Conservation (phyloP, 73 alveolate species). For the Diophrys appendiculata region DNA sequence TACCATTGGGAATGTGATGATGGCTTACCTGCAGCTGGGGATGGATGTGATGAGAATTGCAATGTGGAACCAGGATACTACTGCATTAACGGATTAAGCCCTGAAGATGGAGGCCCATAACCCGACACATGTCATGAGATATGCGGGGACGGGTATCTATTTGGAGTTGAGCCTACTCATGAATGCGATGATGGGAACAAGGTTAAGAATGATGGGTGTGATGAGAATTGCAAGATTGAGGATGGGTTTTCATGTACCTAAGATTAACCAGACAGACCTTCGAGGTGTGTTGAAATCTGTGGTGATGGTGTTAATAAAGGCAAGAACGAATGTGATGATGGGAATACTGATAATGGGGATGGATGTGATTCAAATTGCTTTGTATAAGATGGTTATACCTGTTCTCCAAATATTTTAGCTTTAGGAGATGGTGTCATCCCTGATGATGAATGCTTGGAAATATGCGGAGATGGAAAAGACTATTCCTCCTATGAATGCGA, state of each 20-base stretch:
- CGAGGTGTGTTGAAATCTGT: neutral
- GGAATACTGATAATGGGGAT: constrained; percentile 11
- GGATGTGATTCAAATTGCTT: constrained; percentile 7
- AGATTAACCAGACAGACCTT: neutral
- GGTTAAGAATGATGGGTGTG: neutral
- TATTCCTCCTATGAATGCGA: neutral
- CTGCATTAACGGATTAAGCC: neutral
- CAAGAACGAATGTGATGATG: constrained; percentile 13
- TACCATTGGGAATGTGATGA: neutral
- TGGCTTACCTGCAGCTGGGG: neutral
- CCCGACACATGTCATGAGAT: constrained; percentile 1
- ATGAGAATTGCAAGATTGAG: neutral
- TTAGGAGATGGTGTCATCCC: neutral
- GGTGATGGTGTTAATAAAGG: neutral
- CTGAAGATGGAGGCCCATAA: no score
- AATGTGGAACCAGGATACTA: constrained; percentile 1
- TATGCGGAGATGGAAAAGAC: constrained; percentile 11
- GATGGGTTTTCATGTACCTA: neutral
- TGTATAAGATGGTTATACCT: neutral
- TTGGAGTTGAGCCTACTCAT: neutral
- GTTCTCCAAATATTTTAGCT: neutral
- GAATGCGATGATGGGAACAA: constrained; percentile 10
- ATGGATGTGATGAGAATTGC: neutral
- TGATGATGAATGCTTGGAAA: neutral
- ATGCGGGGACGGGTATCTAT: constrained; percentile 9